These are phyloP conservation scores for Hypoxylon sp. DNA, from an alignment of 2,329 filamentous ascomycete genomes.

Conservation along the genomic window DNA sequence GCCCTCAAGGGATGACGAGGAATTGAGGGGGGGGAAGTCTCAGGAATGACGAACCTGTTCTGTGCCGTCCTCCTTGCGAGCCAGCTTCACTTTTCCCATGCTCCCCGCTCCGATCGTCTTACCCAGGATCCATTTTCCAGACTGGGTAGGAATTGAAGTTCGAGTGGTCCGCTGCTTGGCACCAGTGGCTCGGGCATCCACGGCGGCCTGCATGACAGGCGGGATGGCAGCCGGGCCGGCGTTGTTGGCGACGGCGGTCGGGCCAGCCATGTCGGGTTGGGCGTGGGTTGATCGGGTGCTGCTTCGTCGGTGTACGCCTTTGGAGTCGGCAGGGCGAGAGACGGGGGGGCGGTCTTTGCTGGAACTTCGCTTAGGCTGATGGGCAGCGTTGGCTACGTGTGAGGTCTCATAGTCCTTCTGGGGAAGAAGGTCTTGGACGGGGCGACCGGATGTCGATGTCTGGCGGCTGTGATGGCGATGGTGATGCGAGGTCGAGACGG, in stretches of 20 bases:
- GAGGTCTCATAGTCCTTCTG: conserved; percentile 78
- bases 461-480: conserved; percentile 51
- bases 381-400: conserved; percentile 60
- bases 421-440: conserved; percentile 54
- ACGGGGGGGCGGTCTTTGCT: conserved; percentile 66
- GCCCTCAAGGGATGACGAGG: not conserved
- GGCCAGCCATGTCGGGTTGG: conserved; percentile 58
- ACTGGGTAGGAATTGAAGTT: conserved; percentile 88
- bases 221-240: conserved; percentile 61
- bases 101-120: conserved; percentile 98
- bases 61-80: conserved; percentile 85
- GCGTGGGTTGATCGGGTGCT: conserved; percentile 58
- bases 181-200: conserved; percentile 57
- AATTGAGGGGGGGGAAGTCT: conserved; percentile 16
- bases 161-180: conserved; percentile 64
- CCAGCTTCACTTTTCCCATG: conserved; percentile 98
- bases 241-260: conserved; percentile 60
- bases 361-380: conserved; percentile 68
- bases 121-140: conserved; percentile 92
- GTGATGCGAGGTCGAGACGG: conserved; percentile 43
- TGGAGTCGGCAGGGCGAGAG: conserved; percentile 64
- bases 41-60: conserved; percentile 74
- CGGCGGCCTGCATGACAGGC: conserved; percentile 52
- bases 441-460: conserved; percentile 52
- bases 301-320: conserved; percentile 57